Conservation (phyloP, 2,329 filamentous ascomycete species). For the Fusarium beomiforme region DNA sequence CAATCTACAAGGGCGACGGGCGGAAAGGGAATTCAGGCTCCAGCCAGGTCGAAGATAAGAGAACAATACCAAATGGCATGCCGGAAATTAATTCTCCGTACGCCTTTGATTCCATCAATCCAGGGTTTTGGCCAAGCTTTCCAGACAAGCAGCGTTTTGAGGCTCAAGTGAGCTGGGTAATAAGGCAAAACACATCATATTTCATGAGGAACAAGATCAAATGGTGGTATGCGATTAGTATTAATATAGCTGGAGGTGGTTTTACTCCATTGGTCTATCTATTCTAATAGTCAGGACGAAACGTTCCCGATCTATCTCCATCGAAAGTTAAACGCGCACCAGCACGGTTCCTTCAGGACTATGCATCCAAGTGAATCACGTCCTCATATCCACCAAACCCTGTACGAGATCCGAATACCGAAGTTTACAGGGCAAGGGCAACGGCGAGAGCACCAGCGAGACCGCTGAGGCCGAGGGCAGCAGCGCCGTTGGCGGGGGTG, state of each 20-base stretch:
- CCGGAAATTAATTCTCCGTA: neutral
- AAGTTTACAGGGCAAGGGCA: slow-evolving; percentile 40
- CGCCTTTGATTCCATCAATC: neutral
- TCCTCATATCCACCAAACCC: slow-evolving; percentile 21
- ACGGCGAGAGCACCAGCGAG: slow-evolving; percentile 38
- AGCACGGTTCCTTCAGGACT: slow-evolving; percentile 33
- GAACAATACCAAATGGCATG: neutral
- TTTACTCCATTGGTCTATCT: slow-evolving; percentile 37
- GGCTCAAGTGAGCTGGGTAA: neutral
- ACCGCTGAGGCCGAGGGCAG: slow-evolving; percentile 32
- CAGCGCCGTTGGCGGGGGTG: slow-evolving; percentile 32
- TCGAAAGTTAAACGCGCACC: slow-evolving; percentile 39
- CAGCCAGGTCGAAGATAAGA: slow-evolving; percentile 1
- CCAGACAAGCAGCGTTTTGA: neutral
- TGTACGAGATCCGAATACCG: neutral
- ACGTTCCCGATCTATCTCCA: slow-evolving; percentile 30
- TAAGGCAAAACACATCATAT: neutral
- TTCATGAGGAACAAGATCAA: neutral
- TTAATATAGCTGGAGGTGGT: slow-evolving; percentile 40
- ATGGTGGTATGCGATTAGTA: slow-evolving; percentile 40
- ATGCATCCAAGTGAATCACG: neutral
- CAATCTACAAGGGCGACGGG: neutral
- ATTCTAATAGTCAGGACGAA: slow-evolving; percentile 28
- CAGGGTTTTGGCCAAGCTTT: neutral
- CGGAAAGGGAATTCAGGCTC: neutral